Conservation (phyloP, 371 early-diverging fungal species). For the Parasitella parasitica region DNA sequence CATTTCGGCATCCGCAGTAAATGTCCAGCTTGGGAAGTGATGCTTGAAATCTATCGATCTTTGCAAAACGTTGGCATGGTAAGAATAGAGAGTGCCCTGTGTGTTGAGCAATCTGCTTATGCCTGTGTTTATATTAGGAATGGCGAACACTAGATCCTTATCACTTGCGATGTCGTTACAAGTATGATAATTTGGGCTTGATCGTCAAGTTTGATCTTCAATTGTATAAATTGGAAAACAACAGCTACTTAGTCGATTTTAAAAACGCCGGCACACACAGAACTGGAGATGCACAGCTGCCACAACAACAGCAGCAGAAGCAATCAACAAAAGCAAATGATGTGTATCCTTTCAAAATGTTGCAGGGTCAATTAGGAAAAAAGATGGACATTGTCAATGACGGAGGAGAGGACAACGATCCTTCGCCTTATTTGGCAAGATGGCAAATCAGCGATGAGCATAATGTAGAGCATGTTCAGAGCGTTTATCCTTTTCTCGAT, state of each 20-base stretch:
- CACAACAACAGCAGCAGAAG: neutral
- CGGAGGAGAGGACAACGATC: conserved; percentile 1
- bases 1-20: conserved; percentile 96
- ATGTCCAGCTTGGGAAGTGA: conserved; percentile 92
- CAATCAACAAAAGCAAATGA: no score
- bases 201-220: conserved; percentile 92
- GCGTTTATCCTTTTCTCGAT: conserved; percentile 92
- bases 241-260: conserved; percentile 95
- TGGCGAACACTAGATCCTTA: conserved; percentile 91
- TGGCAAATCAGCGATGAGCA: conserved; percentile 13
- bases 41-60: conserved; percentile 95
- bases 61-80: conserved; percentile 85
- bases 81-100: neutral
- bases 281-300: neutral
- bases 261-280: conserved; percentile 62
- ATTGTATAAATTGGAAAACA: conserved; percentile 84
- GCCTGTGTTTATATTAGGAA: conserved; percentile 41
- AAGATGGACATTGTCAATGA: conserved; percentile 7
- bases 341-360: neutral
- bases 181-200: conserved; percentile 47
- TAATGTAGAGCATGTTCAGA: conserved; percentile 50
- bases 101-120: neutral
- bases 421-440: conserved; percentile 15
- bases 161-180: conserved; percentile 76
- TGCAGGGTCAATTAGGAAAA: conserved; percentile 3